Evolutionary conservation across 2,329 filamentous ascomycete species (phyloP).

Genomic region (Xylaria sp.): DNA sequence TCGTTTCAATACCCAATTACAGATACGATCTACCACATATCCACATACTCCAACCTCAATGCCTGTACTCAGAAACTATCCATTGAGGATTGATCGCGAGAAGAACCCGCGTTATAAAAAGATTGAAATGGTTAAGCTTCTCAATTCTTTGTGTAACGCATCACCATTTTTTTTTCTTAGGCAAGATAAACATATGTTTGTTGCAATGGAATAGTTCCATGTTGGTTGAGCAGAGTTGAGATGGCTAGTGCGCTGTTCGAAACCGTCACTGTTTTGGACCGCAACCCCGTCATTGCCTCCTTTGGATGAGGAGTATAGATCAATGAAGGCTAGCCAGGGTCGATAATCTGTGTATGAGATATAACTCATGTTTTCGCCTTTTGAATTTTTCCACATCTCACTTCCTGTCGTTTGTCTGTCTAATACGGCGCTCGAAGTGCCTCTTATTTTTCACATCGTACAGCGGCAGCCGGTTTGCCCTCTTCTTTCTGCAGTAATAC

Average conservation of each 20-base stretch:
- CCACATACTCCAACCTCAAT: not conserved
- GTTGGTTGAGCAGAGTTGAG: too few species aligned
- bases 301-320: too few species aligned
- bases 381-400: not conserved
- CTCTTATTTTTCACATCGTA: constrained; percentile 12
- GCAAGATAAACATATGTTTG: not conserved
- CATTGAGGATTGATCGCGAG: too few species aligned
- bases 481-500: not conserved
- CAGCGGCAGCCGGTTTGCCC: constrained; percentile 11
- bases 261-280: constrained; percentile 9
- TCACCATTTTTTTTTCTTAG: too few species aligned
- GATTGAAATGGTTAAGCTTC: too few species aligned
- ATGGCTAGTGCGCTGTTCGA: too few species aligned
- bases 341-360: not conserved
- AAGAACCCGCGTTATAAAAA: too few species aligned
- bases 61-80: too few species aligned
- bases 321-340: not conserved
- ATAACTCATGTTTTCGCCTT: not conserved
- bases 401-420: not conserved
- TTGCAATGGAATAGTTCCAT: too few species aligned
- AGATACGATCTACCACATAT: not conserved
- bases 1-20: constrained; percentile 1
- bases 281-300: not conserved
- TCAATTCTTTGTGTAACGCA: too few species aligned
- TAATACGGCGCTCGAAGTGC: constrained; percentile 35